phyloP scores from a whole-genome alignment of 345 rosid genomes.

The Syzygium oleosum region DNA sequence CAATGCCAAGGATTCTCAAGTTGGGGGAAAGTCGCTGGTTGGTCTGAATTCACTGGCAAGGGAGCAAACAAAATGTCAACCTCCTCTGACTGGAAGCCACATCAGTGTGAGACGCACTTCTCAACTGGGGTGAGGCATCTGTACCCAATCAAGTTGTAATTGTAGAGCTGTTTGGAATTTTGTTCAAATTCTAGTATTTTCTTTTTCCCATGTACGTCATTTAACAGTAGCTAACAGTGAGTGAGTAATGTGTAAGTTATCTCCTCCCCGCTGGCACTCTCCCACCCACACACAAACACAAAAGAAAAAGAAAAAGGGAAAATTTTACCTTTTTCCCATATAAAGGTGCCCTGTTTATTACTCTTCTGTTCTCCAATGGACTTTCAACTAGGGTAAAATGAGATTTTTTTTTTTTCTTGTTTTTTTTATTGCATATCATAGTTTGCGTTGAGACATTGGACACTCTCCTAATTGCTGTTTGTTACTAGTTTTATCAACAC shows the following conservation, averaged over 20 bases:
- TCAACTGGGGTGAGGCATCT: background rate
- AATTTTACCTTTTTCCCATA: background rate
- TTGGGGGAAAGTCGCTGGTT: conserved; percentile 15
- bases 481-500: too few species aligned
- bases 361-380: background rate
- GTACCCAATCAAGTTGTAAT: background rate
- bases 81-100: background rate
- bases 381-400: background rate
- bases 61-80: background rate
- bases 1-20: conserved; percentile 7
- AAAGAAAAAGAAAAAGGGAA: background rate
- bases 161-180: background rate
- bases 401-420: background rate
- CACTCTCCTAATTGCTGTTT: background rate
- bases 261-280: background rate
- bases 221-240: background rate
- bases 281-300: background rate
- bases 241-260: background rate
- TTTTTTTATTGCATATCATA: background rate
- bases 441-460: background rate
- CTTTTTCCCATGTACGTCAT: background rate
- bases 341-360: background rate
- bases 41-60: conserved; percentile 4
- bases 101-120: background rate
- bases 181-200: background rate